A percentile compares a stretch with the other conserved stretches of the same genome.
Evolutionary conservation across 2,329 filamentous ascomycete species (phyloP).

Genomic region (Fusarium oligoseptatum): DNA sequence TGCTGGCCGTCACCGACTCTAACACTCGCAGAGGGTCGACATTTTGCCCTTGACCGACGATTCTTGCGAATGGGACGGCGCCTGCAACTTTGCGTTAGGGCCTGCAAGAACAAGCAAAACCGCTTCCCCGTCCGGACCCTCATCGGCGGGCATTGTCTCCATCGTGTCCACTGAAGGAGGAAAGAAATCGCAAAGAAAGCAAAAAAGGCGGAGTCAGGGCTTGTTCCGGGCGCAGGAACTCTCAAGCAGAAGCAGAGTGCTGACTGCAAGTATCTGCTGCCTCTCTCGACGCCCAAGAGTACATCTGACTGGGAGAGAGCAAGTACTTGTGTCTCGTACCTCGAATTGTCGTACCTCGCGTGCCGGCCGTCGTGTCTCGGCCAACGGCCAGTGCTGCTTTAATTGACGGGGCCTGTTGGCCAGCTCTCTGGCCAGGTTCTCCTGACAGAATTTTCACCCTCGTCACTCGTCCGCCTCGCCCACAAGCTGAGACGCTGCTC

Average conservation of each 20-base stretch:
- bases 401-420: constrained; percentile 35
- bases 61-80: constrained; percentile 33
- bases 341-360: constrained; percentile 22
- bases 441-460: constrained; percentile 51
- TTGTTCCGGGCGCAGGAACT: constrained; percentile 22
- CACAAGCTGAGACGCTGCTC: constrained; percentile 38
- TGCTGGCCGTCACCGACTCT: constrained; percentile 43
- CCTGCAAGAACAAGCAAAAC: constrained; percentile 38
- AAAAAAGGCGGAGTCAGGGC: constrained; percentile 39
- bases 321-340: constrained; percentile 8
- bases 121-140: constrained; percentile 17
- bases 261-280: constrained; percentile 29
- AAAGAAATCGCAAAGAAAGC: constrained; percentile 29
- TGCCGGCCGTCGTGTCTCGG: constrained; percentile 38
- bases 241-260: constrained; percentile 15
- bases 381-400: constrained; percentile 42
- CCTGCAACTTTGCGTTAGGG: constrained; percentile 37
- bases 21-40: constrained; percentile 34
- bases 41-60: constrained; percentile 43
- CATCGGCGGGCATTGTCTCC: constrained; percentile 25
- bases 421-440: constrained; percentile 42
- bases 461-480: constrained; percentile 42
- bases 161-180: constrained; percentile 28
- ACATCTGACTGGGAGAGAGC: constrained; percentile 18
- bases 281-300: constrained; percentile 21